Evolutionary conservation across 176 grass and related monocot species (phyloP), one percentile per base, ranked within the genome.

Genomic region (Carex kokanica): DNA sequence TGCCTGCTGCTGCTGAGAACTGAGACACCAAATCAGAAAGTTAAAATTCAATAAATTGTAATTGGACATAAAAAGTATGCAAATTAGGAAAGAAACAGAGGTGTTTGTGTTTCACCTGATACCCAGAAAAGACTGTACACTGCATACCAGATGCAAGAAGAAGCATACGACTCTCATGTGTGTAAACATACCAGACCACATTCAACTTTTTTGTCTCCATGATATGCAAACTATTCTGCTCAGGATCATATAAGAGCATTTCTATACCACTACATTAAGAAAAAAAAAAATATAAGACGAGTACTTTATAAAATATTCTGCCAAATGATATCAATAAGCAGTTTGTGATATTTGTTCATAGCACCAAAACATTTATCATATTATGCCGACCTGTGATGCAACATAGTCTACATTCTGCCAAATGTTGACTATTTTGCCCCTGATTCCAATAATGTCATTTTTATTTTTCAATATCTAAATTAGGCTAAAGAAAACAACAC

Each of bases 141-240:
- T 98, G 96, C 93, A 95, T 98, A 80, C 92, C 92, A 89, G 91
- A 95, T 64, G 96, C 91, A 88, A 95, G 93, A 91, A 98, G 91
- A 83, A 98, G 82, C 89, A 98, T 86, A 81, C 96, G 85, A 86
- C 96, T 98, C 91, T 98, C 96, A 86, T 98, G 96, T 5, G 93
- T 93, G 82, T 98, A 98, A 82, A 91, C 82, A 84, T 93, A 98
- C 96, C 96, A 98, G 85, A 82, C 89, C 16, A 95, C 91, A 78
- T 45, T 93, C 36, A 90, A 90, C 78, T 86, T 91, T 74, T 98
- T 98, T 36, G 89, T 80, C 81, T 98, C 96, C 79, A 93, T 86
- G 60, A 91, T 64, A 45, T 74, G 86, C 86, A 98, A 82, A 84
- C 72, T 84, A 74, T 93, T 94, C 68, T 85, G 70, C 15, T 93